These are phyloP conservation scores for Castanopsis chinensis DNA, from an alignment of 306 rosid species.

Conservation along the genomic window DNA sequence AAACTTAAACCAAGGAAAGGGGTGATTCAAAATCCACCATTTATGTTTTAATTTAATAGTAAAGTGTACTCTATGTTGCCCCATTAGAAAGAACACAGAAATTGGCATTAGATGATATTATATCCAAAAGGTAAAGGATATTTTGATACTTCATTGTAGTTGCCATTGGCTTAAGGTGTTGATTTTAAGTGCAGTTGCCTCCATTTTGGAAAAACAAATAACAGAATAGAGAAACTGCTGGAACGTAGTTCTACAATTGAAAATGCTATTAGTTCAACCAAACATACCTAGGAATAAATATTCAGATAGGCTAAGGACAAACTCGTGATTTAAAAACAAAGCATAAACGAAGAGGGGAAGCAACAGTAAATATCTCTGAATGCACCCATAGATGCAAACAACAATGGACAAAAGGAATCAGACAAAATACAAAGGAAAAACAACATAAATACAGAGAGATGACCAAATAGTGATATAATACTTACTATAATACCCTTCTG, in stretches of 20 bases:
- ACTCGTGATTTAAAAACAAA: background rate
- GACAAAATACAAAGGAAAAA: conserved; percentile 6
- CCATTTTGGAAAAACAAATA: background rate
- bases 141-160: background rate
- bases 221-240: background rate
- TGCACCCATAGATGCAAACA: background rate
- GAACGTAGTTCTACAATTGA: background rate
- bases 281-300: background rate
- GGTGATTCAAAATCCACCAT: background rate
- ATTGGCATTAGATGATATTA: background rate
- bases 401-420: background rate
- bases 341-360: background rate
- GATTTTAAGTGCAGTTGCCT: background rate
- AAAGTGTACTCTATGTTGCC: background rate
- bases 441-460: background rate
- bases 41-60: background rate
- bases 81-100: background rate
- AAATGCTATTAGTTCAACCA: background rate
- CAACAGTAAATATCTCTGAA: background rate
- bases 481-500: conserved; percentile 98
- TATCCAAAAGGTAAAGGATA: background rate
- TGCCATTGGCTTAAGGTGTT: background rate
- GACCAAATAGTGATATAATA: conserved; percentile 16
- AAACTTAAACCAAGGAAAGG: background rate
- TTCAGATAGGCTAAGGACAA: background rate